Evolutionary conservation across 1,139 yeast genomes (phyloP).

Genomic region (Debaryomyces nepalensis): DNA sequence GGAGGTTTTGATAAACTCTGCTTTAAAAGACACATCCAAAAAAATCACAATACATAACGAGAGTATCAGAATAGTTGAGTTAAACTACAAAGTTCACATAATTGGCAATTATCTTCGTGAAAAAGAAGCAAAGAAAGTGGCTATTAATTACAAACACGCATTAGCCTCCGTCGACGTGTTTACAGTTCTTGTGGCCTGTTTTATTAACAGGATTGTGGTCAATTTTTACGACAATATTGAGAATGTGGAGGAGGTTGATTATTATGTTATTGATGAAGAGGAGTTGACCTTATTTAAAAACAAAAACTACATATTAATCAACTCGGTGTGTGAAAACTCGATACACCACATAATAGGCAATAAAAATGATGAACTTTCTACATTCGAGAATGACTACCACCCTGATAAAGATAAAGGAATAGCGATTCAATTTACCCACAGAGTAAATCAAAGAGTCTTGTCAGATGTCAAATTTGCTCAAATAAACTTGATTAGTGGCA

Average conservation of each 20-base stretch:
- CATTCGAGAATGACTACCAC: conserved; percentile 35
- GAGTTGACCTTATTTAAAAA: conserved; percentile 13
- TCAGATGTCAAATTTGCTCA: conserved; percentile 54
- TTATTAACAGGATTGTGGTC: conserved; percentile 32
- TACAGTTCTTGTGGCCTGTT: conserved; percentile 34
- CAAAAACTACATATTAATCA: conserved; percentile 8
- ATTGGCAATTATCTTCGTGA: conserved; percentile 23
- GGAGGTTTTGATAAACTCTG: conserved; percentile 39
- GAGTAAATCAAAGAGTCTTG: conserved; percentile 26
- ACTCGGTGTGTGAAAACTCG: conserved; percentile 7
- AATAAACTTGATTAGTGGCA: conserved; percentile 62
- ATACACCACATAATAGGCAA: conserved; percentile 7
- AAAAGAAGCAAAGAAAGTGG: conserved; percentile 21
- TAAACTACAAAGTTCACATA: conserved; percentile 31
- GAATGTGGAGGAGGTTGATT: conserved; percentile 16
- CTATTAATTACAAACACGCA: conserved; percentile 23
- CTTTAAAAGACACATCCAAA: conserved; percentile 20
- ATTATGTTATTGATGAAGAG: conserved; percentile 15
- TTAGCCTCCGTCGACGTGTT: conserved; percentile 25
- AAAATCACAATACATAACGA: conserved; percentile 24
- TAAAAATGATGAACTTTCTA: conserved; percentile 10
- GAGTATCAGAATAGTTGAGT: conserved; percentile 21
- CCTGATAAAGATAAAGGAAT: conserved; percentile 45
- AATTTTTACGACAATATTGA: conserved; percentile 24
- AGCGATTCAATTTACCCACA: conserved; percentile 32